phyloP scores from a whole-genome alignment of 2,329 filamentous ascomycete genomes.

The Diaporthe sp. region DNA sequence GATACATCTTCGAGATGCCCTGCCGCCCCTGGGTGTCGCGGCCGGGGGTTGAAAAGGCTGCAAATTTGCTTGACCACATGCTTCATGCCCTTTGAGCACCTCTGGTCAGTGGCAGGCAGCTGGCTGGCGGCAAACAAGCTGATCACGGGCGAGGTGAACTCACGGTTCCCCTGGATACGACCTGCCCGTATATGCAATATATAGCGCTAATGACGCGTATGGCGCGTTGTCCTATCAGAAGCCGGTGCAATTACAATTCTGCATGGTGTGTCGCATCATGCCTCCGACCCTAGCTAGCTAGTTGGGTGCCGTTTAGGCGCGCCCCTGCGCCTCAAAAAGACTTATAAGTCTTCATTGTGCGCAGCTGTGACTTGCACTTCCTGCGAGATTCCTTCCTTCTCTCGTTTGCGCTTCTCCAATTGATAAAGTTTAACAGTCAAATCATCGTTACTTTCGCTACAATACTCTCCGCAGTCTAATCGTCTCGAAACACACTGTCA shows the following conservation, averaged over 20 bases:
- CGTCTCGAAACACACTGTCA: slow-evolving; percentile 9
- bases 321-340: slow-evolving; percentile 14
- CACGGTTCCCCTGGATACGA: slow-evolving; percentile 17
- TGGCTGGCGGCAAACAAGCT: background rate
- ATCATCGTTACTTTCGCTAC: background rate
- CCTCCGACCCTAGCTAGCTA: slow-evolving; percentile 5
- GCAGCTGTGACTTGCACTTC: background rate
- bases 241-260: slow-evolving; percentile 23
- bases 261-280: slow-evolving; percentile 29
- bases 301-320: slow-evolving; percentile 18
- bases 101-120: background rate
- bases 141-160: background rate
- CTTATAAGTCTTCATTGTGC: slow-evolving; percentile 18
- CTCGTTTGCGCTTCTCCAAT: slow-evolving; percentile 7
- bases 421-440: background rate
- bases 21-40: background rate
- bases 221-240: slow-evolving; percentile 36
- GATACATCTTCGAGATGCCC: background rate
- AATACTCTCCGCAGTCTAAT: background rate
- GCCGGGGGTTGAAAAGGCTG: background rate
- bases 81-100: background rate
- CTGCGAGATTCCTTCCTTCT: background rate
- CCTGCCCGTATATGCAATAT: slow-evolving; percentile 31
- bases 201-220: slow-evolving; percentile 32
- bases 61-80: background rate